Base-by-base conservation (phyloP, 1,284 basidiomycete genomes). In the Ustilago hordei region DNA sequence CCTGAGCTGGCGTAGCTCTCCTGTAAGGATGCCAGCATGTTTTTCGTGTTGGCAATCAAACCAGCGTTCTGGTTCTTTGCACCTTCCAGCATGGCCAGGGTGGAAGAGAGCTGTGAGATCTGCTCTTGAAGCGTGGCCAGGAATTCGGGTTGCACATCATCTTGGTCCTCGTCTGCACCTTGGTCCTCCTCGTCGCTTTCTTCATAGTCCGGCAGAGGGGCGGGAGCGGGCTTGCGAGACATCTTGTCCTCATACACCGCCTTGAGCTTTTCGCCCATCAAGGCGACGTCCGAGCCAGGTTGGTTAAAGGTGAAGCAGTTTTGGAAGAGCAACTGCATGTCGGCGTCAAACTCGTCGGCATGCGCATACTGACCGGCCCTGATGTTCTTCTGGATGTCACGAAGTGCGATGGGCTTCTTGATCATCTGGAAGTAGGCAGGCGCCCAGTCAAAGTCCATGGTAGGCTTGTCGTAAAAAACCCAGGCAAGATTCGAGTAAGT, bases 271-370 rank as follows among this genome's bases (percentile, higher is more conserved):
- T 78, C 68, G 15, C 84, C 84, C 82, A 84, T 81, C 12, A 91
- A 89, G 84, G 95, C 91, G 59, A 99, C 96, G 41, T 91, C 90
- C 23, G 94, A 93, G 36, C 92, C 93, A 8, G 91, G 89, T 7
- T 95, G 94, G 81, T 99, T 99, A 89, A 96, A 99, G 1, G 90
- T 88, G 85, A 92, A 92, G 85, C 95, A 98, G 86, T 99, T 99
- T 67, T 91, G 90, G 82, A 98, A 92, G 91, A 99, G 94, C 74
- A 96, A 89, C 86, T 93, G 93, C 88, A 98, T 93, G 87, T 99
- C 97, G 19, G 92, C 91, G 74, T 92, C 91, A 84, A 98, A 95
- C 82, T 92, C 92, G 41, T 90, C 88, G 1, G 93, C 91, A 34
- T 90, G 91, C 4, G 90, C 82, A 86, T 98, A 99, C 74, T 92